Conservation (phyloP, 768 basidiomycete genomes). For the Suillus alpinus region DNA sequence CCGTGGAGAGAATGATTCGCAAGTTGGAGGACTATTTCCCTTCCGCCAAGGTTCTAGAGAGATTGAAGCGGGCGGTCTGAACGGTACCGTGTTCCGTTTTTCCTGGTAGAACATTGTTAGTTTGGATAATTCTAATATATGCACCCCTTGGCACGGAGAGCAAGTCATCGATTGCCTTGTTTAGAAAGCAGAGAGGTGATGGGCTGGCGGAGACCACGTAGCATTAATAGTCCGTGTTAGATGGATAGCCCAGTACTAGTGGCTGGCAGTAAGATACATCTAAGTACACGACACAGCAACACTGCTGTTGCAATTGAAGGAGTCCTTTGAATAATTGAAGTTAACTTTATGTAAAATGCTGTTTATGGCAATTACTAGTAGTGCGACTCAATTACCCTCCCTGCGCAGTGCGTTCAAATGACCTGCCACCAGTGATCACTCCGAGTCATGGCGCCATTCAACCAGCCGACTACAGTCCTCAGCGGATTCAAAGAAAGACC, state of each 20-base stretch:
- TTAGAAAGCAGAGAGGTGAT: neutral
- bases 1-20: constrained; percentile 24
- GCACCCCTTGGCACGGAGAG: neutral
- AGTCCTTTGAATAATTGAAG: neutral
- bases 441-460: constrained; percentile 32
- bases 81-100: neutral
- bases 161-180: neutral
- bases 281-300: neutral
- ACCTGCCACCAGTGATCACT: neutral
- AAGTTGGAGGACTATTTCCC: constrained; percentile 25
- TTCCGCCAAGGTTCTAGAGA: neutral
- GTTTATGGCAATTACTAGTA: neutral
- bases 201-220: neutral
- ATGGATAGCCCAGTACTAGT: neutral
- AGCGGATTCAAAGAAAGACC: constrained; percentile 35
- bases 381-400: neutral
- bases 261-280: neutral
- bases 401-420: neutral
- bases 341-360: neutral
- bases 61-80: neutral
- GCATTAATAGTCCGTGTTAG: neutral
- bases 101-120: neutral
- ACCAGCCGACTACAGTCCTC: constrained; percentile 22
- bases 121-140: neutral
- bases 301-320: neutral